Percentiles rank a stretch among this genome's conserved stretches.
These are phyloP conservation scores for Colletotrichum graminicola DNA, from an alignment of 2,329 filamentous ascomycete species.

Conservation along the genomic window DNA sequence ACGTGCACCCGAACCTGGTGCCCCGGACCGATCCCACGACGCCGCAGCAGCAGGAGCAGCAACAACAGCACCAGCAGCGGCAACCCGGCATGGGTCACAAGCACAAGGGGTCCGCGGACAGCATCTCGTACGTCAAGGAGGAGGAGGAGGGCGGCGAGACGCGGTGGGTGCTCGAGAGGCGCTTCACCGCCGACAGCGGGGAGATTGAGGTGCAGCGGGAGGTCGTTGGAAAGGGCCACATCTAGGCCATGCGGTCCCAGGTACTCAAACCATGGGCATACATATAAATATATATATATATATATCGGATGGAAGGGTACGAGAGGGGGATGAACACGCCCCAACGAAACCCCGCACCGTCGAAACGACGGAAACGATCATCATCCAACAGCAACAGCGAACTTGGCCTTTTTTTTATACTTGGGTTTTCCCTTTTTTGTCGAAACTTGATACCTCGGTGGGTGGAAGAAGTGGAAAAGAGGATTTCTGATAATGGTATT, in stretches of 20 bases:
- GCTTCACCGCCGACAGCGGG: constrained; percentile 74
- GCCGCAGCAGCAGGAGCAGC: constrained; percentile 5
- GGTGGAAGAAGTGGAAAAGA: neutral
- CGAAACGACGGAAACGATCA: constrained; percentile 13
- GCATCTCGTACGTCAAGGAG: constrained; percentile 76
- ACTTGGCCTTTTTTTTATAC: neutral
- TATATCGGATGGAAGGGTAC: neutral
- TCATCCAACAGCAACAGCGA: constrained; percentile 28
- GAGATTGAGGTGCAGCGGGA: constrained; percentile 74
- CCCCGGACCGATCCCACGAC: constrained; percentile 39
- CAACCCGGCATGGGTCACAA: constrained; percentile 59
- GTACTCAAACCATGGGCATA: neutral
- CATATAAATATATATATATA: no score
- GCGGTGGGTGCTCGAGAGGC: constrained; percentile 77
- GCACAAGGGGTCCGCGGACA: constrained; percentile 71
- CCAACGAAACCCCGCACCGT: neutral
- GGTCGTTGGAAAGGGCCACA: constrained; percentile 69
- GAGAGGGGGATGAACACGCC: neutral
- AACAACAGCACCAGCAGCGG: constrained; percentile 31
- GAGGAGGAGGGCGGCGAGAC: constrained; percentile 65
- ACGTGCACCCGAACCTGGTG: constrained; percentile 40
- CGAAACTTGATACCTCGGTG: constrained; percentile 24
- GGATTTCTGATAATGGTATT: constrained; percentile 15
- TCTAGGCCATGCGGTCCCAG: constrained; percentile 49
- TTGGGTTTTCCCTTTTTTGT: neutral